These are phyloP conservation scores for Xerocomus brunneocitrinus DNA, from an alignment of 768 basidiomycete genomes.

Conservation along the genomic window DNA sequence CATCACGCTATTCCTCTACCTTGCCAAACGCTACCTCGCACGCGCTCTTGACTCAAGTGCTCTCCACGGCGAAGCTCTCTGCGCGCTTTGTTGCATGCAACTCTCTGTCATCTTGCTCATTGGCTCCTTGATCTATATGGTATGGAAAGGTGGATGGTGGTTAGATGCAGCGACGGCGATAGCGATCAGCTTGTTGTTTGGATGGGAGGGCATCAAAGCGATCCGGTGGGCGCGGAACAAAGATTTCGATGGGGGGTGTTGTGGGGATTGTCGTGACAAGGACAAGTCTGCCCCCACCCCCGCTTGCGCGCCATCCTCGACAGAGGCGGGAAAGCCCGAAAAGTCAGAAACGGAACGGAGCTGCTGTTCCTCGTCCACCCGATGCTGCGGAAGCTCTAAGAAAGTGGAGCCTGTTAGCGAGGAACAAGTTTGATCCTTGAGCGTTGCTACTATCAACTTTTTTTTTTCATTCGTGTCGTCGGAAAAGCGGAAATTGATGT, in stretches of 20 bases:
- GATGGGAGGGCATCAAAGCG: slow-evolving; percentile 44
- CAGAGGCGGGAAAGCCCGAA: slow-evolving; percentile 2
- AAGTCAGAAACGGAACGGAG: background rate
- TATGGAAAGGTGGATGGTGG: slow-evolving; percentile 48
- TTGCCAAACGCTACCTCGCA: slow-evolving; percentile 43
- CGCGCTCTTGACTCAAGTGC: slow-evolving; percentile 40
- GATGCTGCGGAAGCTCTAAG: slow-evolving; percentile 1
- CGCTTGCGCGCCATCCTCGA: background rate
- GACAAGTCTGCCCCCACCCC: background rate
- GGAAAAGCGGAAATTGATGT: background rate
- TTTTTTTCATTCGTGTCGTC: background rate
- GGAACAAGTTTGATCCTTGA: slow-evolving; percentile 9
- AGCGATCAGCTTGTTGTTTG: slow-evolving; percentile 37
- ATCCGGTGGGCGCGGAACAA: slow-evolving; percentile 34
- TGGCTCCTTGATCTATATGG: slow-evolving; percentile 36
- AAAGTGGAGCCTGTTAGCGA: background rate
- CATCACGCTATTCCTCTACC: slow-evolving; percentile 40
- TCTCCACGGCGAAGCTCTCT: slow-evolving; percentile 42
- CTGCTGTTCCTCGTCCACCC: background rate
- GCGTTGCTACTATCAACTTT: background rate
- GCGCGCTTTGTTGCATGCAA: slow-evolving; percentile 41
- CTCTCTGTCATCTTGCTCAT: slow-evolving; percentile 41
- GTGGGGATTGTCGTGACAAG: slow-evolving; percentile 11
- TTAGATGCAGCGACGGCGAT: slow-evolving; percentile 42
- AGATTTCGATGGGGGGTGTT: slow-evolving; percentile 38